Base-by-base conservation (phyloP, 306 rosid species). In the Vigna angularis region DNA sequence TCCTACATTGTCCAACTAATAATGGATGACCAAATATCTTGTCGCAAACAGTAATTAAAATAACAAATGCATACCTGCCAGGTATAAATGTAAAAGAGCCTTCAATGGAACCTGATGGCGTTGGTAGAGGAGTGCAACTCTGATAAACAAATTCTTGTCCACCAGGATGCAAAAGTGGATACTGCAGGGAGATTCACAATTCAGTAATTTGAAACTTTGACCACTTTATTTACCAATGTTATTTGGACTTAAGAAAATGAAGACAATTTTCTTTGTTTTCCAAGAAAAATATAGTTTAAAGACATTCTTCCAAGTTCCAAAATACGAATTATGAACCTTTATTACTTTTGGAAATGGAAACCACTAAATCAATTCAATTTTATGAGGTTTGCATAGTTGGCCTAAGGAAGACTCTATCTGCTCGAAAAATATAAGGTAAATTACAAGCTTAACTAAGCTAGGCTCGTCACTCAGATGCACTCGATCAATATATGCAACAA, bases 11-110 rank as follows among this genome's bases (percentile, higher is more conserved):
- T 7, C 34, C 17, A 47, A 47, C 48, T 38, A 67, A 78, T 28
- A 48, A 73, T 26, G 49, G 80, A 40, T 18, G 62, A 30, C 11
- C 6, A 78, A 66, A 76, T 77, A 59, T 59, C 20, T 48, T n/a
- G 56, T 72, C 70, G 48, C 26, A 18, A 30, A 64, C 28, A 53
- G 56, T 7, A 49, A 48, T 16, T 36, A 13, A 14, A 44, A 61
- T 6, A 67, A 53, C 15, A 69, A 73, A n/a, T 50, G 9, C 49
- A 78, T 90, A 94, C 98, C 97, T 92, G 72, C 98, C 97, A n/a
- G 97, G 97, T 50, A 94, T 85, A 86, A 94, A 94, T n/a, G 89
- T 84, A 77, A 94, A 92, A 66, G 88, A 92, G 45, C 98, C 98
- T 88, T 92, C 97, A 55, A 92, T 9, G 14, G 97, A 90, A 78